Evolutionary conservation across 805 yeast species (phyloP).

Genomic region (Sungouiozyma intestinalis): DNA sequence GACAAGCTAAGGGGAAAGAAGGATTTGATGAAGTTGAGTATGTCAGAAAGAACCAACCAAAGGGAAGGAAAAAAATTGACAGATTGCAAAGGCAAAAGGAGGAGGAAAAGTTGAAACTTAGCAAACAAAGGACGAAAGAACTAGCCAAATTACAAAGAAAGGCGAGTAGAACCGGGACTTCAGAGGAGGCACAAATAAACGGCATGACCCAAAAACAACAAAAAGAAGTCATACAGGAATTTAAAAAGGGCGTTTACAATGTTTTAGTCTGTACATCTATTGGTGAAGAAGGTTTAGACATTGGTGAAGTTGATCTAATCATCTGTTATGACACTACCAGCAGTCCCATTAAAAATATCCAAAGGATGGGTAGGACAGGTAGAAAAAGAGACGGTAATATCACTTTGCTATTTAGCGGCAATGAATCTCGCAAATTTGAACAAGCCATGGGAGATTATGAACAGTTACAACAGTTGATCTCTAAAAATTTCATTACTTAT

Average conservation of each 20-base stretch:
- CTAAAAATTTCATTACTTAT: constrained; percentile 35
- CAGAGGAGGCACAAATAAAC: constrained; percentile 62
- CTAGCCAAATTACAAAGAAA: constrained; percentile 28
- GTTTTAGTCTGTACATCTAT: constrained; percentile 90
- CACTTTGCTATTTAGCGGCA: constrained; percentile 59
- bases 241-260: constrained; percentile 64
- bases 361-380: constrained; percentile 97
- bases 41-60: constrained; percentile 34
- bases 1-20: constrained; percentile 73
- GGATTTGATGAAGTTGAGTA: constrained; percentile 50
- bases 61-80: constrained; percentile 34
- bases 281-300: constrained; percentile 97
- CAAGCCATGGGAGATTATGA: constrained; percentile 78
- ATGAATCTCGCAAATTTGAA: constrained; percentile 70
- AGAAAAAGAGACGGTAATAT: constrained; percentile 86
- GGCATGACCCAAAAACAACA: constrained; percentile 93
- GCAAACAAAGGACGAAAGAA: constrained; percentile 25
- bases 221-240: constrained; percentile 62
- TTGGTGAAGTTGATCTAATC: constrained; percentile 93
- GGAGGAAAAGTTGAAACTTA: constrained; percentile 22
- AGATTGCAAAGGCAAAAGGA: constrained; percentile 26
- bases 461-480: constrained; percentile 61
- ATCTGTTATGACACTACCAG: constrained; percentile 88
- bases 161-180: constrained; percentile 43
- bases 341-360: constrained; percentile 87